phyloP scores from a whole-genome alignment of 2,329 filamentous ascomycete genomes.

The Cadophora gregata region DNA sequence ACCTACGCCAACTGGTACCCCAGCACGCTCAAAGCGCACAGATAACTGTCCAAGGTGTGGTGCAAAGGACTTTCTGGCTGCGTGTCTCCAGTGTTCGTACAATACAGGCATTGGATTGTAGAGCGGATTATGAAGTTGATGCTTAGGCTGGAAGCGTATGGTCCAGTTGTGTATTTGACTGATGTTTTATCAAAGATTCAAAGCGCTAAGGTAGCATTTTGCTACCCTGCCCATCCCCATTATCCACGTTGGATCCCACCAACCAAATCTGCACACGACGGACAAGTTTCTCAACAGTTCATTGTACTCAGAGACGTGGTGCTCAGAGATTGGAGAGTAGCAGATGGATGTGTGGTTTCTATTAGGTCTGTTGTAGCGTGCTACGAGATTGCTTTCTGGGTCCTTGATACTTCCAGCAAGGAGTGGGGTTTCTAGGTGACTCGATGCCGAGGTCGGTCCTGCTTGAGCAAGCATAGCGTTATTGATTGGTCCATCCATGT shows the following conservation, averaged over 20 bases:
- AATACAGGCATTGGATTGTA: conserved; percentile 18
- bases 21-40: neutral
- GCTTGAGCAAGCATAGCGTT: neutral
- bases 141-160: too few species aligned
- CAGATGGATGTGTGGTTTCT: too few species aligned
- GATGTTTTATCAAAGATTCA: neutral
- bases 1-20: neutral
- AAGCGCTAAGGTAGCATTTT: neutral
- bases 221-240: neutral
- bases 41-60: conserved; percentile 21
- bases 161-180: neutral
- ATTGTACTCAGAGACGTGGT: too few species aligned
- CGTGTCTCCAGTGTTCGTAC: conserved; percentile 17
- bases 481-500: neutral
- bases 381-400: neutral
- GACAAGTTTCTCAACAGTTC: neutral
- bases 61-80: conserved; percentile 12
- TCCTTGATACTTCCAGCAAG: neutral
- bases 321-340: too few species aligned
- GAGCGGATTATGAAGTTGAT: neutral
- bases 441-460: neutral
- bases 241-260: neutral
- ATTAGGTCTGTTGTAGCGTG: too few species aligned
- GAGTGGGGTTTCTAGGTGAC: neutral
- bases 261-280: neutral